Evolutionary conservation across 176 grass and related monocot genomes (phyloP), one percentile per base, ranked within the genome.

Genomic region (Otatea glauca): DNA sequence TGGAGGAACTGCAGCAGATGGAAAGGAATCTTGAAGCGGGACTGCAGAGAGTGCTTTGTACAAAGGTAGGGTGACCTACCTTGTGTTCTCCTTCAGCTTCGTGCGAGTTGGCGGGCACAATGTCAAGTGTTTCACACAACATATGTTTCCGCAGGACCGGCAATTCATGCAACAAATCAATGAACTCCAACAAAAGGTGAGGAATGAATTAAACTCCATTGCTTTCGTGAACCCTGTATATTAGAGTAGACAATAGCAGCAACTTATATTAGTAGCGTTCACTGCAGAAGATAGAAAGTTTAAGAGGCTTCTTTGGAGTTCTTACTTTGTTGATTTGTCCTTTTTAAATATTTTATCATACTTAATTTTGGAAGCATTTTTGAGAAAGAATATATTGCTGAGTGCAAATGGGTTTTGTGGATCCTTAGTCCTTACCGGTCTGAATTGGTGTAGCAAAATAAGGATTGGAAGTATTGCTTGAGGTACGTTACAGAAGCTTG

Each of bases 1-100:
- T 92, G 17, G 93, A 84, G 49, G 88, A 99, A 79, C 72, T 99
- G 74, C 91, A 94, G 41, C 86, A 86, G 74, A 87, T 99, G 74
- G 96, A 99, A 88, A 96, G 65, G 81, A 89, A 89, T 27, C 96
- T 99, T 17, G 96, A 99, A 85, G 81, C 83, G 55, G 89, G 96
- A 80, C 75, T 98, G 39, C 86, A 76, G 39, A 87, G 86, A 60
- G 88, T 98, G 42, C 88, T 98, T 59, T 83, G 72, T 63, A 98
- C 69, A 89, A 98, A 98, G 96, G 96, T 98, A 48, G 21, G 63
- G 9, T 77, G n/a, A 59, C 37, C 65, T 72, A 3, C 51, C 12
- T 21, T 75, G 47, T 62, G 25, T 78, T 65, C 29, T 35, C 34
- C 34, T 85, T 88, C 27, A 65, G 32, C 49, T 79, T 76, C 32